Evolutionary conservation across 1,284 basidiomycete genomes (phyloP).

Genomic region (Marasmius oreades): DNA sequence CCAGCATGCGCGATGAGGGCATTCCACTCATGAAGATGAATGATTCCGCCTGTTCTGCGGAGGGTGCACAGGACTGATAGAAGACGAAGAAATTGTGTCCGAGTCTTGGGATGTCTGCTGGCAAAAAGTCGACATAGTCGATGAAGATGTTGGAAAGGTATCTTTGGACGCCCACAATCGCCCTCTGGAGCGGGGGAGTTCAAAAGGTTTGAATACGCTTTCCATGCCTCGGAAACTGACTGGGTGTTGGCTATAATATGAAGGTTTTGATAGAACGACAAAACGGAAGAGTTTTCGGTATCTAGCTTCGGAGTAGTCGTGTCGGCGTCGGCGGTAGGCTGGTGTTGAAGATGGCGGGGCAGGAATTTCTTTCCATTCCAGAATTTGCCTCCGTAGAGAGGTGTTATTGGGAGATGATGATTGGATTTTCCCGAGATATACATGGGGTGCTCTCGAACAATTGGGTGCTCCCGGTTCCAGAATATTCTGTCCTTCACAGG

Average conservation of each 20-base stretch:
- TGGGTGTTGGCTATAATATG: slow-evolving; percentile 35
- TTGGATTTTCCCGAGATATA: slow-evolving; percentile 10
- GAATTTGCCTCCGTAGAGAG: slow-evolving; percentile 14
- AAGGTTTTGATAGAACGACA: slow-evolving; percentile 23
- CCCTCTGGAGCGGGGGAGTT: slow-evolving; percentile 26
- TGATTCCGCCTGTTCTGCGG: slow-evolving; percentile 44
- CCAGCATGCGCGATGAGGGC: slow-evolving; percentile 64
- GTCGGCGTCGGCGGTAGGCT: not conserved
- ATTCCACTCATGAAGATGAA: slow-evolving; percentile 70
- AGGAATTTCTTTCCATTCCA: slow-evolving; percentile 6
- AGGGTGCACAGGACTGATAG: slow-evolving; percentile 59
- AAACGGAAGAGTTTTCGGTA: not conserved
- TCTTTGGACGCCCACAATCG: slow-evolving; percentile 23
- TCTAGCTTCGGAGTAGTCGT: not conserved
- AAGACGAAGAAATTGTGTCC: slow-evolving; percentile 55
- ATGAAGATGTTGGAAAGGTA: slow-evolving; percentile 56
- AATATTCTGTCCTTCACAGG: not conserved
- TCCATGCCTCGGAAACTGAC: slow-evolving; percentile 52
- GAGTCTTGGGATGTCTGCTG: slow-evolving; percentile 49
- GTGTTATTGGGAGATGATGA: slow-evolving; percentile 4
- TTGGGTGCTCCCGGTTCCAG: not conserved
- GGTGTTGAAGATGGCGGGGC: slow-evolving; percentile 1
- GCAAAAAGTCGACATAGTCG: slow-evolving; percentile 55
- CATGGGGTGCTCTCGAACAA: slow-evolving; percentile 3
- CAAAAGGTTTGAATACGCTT: slow-evolving; percentile 48